These are phyloP conservation scores for Elsinoe ampelina DNA, from an alignment of 2,329 filamentous ascomycete genomes.

Conservation along the genomic window DNA sequence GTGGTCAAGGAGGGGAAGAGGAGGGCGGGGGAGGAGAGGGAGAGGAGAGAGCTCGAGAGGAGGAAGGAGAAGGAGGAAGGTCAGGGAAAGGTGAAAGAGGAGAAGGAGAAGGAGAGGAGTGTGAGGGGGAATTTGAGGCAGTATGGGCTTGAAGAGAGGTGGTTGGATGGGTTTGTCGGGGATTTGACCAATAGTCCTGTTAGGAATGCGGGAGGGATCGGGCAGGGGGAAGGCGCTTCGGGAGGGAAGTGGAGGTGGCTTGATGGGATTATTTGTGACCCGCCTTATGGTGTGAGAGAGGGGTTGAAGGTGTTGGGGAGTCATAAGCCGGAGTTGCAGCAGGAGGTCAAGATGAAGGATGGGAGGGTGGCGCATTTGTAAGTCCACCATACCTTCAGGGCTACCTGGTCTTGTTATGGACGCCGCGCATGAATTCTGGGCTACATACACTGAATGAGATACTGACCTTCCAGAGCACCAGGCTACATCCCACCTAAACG, in stretches of 20 bases:
- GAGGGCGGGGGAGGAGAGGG: conserved; percentile 8
- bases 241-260: conserved; percentile 46
- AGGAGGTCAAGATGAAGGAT: conserved; percentile 53
- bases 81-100: conserved; percentile 39
- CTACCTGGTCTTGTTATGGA: neutral
- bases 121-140: conserved; percentile 69
- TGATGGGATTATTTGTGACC: conserved; percentile 90
- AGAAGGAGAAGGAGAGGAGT: conserved; percentile 29
- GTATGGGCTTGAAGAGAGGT: conserved; percentile 55
- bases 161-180: conserved; percentile 45
- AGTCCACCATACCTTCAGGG: too few species aligned
- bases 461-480: conserved; percentile 36
- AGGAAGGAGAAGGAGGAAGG: conserved; percentile 38
- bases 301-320: conserved; percentile 79
- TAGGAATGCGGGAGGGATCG: conserved; percentile 22
- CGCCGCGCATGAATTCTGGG: neutral
- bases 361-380: conserved; percentile 62
- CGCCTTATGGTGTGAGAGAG: conserved; percentile 90
- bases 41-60: conserved; percentile 46
- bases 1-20: neutral
- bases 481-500: conserved; percentile 79
- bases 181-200: conserved; percentile 21
- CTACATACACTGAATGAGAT: too few species aligned
- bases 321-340: conserved; percentile 46
- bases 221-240: neutral